Evolutionary conservation across 2,329 filamentous ascomycete genomes (phyloP).

Genomic region (Aaosphaeria arxii): DNA sequence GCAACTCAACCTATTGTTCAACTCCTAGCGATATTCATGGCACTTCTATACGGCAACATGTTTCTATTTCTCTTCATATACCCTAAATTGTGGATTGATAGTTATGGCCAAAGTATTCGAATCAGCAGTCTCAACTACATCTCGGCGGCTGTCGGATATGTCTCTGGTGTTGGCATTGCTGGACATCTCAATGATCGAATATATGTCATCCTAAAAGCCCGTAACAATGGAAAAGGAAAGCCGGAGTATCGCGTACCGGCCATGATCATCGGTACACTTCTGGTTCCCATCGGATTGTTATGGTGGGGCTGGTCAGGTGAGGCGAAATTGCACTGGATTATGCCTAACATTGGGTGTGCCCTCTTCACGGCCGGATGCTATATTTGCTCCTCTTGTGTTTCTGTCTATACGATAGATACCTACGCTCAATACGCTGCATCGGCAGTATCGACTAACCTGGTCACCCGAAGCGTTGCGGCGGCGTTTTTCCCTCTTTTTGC

Average conservation of each 20-base stretch:
- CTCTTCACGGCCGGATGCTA: constrained; percentile 41
- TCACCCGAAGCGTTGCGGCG: constrained; percentile 2
- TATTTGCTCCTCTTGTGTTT: constrained; percentile 38
- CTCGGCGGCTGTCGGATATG: constrained; percentile 58
- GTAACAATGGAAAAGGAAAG: constrained; percentile 2
- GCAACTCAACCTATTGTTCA: constrained; percentile 27
- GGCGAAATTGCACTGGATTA: constrained; percentile 51
- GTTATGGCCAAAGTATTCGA: constrained; percentile 3
- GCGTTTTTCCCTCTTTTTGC: constrained; percentile 31
- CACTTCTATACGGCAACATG: constrained; percentile 38
- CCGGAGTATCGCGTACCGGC: constrained; percentile 11
- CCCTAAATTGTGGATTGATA: constrained; percentile 11
- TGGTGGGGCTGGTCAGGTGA: constrained; percentile 54
- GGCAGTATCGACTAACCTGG: constrained; percentile 5
- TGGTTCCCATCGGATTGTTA: constrained; percentile 28
- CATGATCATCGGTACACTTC: constrained; percentile 14
- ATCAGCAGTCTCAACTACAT: constrained; percentile 25
- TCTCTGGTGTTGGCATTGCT: constrained; percentile 35
- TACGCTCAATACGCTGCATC: constrained; percentile 25
- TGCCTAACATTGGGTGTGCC: constrained; percentile 48
- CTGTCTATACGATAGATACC: constrained; percentile 54
- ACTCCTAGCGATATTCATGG: constrained; percentile 40
- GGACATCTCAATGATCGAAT: constrained; percentile 46
- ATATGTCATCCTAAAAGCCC: constrained; percentile 24
- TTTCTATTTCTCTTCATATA: constrained; percentile 15